Evolutionary conservation across 2,329 filamentous ascomycete species (phyloP).

Genomic region (Paraconiothyrium sp.): DNA sequence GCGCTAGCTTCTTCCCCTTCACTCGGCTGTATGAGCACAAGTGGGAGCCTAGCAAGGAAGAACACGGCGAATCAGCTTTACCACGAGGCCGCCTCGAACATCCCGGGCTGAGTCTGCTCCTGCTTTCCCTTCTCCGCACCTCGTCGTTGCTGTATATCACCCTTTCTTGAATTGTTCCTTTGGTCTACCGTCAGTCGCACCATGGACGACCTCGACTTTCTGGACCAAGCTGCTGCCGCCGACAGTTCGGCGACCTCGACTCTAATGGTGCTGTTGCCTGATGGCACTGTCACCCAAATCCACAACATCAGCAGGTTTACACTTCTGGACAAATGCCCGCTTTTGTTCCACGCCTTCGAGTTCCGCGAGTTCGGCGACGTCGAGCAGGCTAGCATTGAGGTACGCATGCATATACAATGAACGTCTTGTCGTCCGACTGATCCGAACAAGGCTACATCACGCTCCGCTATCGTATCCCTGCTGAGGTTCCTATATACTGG

Average conservation of each 20-base stretch:
- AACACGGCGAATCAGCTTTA: slow-evolving; percentile 5
- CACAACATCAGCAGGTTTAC: slow-evolving; percentile 41
- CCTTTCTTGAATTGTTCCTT: not conserved
- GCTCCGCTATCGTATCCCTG: slow-evolving; percentile 46
- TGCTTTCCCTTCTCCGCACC: not conserved
- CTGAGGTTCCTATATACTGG: slow-evolving; percentile 55
- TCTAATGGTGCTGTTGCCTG: slow-evolving; percentile 43
- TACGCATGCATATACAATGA: not conserved
- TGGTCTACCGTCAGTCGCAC: not conserved
- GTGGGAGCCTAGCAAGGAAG: slow-evolving; percentile 4
- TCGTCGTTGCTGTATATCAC: slow-evolving; percentile 5
- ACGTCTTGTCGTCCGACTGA: not conserved
- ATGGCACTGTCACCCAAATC: slow-evolving; percentile 45
- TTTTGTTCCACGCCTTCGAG: slow-evolving; percentile 55
- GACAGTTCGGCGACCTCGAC: slow-evolving; percentile 40
- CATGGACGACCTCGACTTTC: slow-evolving; percentile 38
- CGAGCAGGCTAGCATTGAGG: slow-evolving; percentile 50
- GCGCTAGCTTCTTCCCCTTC: not conserved
- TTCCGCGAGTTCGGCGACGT: slow-evolving; percentile 33
- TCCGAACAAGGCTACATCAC: slow-evolving; percentile 33
- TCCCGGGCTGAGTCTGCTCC: not conserved
- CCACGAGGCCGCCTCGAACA: slow-evolving; percentile 5
- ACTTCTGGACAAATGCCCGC: slow-evolving; percentile 48
- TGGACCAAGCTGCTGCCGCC: slow-evolving; percentile 23
- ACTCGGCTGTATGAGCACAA: not conserved